These are phyloP conservation scores for Arachnopeziza araneosa DNA, from an alignment of 2,329 filamentous ascomycete genomes.

Conservation along the genomic window DNA sequence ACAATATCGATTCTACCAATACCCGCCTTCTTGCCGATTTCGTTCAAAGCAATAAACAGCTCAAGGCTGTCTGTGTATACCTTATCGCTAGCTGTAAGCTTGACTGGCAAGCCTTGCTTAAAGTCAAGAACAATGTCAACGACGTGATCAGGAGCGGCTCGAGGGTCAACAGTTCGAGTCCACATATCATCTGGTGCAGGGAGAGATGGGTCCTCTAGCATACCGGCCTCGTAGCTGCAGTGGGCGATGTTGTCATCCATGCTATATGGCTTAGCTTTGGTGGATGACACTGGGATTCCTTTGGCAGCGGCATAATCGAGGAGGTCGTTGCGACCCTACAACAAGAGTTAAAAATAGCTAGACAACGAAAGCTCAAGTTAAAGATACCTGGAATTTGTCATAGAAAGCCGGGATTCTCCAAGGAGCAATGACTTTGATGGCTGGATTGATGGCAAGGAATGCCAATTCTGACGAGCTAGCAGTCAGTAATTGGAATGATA, in stretches of 20 bases:
- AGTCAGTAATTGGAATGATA: too few relatives aligned
- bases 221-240: constrained; percentile 61
- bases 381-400: too few relatives aligned
- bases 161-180: constrained; percentile 65
- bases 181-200: constrained; percentile 74
- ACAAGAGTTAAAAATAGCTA: too few relatives aligned
- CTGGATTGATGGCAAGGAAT: constrained; percentile 54
- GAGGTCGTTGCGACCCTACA: too few relatives aligned
- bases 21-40: constrained; percentile 64
- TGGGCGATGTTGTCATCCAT: constrained; percentile 54
- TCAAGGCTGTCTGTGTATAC: constrained; percentile 63
- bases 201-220: constrained; percentile 59
- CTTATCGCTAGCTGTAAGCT: constrained; percentile 53
- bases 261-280: constrained; percentile 65
- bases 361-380: too few relatives aligned
- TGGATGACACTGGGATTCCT: constrained; percentile 66
- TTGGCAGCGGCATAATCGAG: constrained; percentile 62
- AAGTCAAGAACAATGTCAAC: constrained; percentile 57
- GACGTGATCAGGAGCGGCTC: constrained; percentile 64
- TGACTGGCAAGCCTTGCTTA: constrained; percentile 68
- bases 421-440: constrained; percentile 67
- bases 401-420: too few relatives aligned
- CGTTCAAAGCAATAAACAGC: constrained; percentile 46
- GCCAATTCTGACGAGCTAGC: constrained; percentile 41
- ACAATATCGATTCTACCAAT: constrained; percentile 76